Conservation (phyloP, 2,329 filamentous ascomycete genomes). For the Neopestalotiopsis sp. region DNA sequence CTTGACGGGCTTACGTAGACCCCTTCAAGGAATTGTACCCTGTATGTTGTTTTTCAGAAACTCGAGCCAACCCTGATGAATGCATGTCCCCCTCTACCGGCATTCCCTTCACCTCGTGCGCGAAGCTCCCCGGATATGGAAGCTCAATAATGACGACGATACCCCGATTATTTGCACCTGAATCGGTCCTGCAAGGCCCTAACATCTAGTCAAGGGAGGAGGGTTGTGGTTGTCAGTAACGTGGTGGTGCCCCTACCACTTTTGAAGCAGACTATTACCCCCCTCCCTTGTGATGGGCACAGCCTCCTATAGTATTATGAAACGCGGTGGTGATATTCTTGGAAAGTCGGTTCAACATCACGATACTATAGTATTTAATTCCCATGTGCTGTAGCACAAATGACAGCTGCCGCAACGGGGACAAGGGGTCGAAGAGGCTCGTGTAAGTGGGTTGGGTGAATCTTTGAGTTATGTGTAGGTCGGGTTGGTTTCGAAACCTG, state of each 20-base stretch:
- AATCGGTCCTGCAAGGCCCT: too few relatives aligned
- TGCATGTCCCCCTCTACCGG: not conserved
- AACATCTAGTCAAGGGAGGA: too few relatives aligned
- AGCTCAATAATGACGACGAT: too few relatives aligned
- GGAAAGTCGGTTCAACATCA: not conserved
- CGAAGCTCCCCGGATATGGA: too few relatives aligned
- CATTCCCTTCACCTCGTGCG: too few relatives aligned
- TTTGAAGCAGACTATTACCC: not conserved
- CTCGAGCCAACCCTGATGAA: not conserved
- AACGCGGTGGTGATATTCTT: not conserved
- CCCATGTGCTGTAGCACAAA: not conserved
- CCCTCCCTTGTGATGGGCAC: not conserved
- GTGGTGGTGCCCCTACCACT: not conserved
- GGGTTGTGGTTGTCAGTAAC: too few relatives aligned
- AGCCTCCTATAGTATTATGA: not conserved
- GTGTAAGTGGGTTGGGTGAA: not conserved
- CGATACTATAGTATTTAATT: not conserved
- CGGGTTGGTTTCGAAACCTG: not conserved
- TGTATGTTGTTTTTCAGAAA: not conserved
- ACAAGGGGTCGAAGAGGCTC: not conserved
- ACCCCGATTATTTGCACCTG: too few relatives aligned
- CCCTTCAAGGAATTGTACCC: not conserved
- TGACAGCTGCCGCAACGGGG: not conserved
- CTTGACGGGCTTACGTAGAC: not conserved
- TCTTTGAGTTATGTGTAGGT: not conserved